phyloP scores from a whole-genome alignment of 2,329 filamentous ascomycete species.

The Colletotrichum phormii region DNA sequence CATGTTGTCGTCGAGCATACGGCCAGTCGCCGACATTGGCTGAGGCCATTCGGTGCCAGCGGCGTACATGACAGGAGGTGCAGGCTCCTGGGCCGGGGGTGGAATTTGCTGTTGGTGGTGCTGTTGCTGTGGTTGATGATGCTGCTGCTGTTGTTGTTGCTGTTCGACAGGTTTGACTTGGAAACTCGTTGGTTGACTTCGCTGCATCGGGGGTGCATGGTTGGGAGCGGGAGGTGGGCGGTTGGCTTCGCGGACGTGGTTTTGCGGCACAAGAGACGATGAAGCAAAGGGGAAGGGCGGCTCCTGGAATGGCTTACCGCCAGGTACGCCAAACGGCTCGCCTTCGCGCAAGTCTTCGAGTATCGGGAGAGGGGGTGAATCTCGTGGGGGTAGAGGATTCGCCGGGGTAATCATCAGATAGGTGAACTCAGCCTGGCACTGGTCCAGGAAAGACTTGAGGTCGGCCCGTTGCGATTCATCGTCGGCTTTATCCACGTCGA shows the following conservation, averaged over 20 bases:
- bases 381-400: constrained; percentile 73
- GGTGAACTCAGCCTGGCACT: constrained; percentile 74
- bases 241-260: constrained; percentile 67
- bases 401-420: constrained; percentile 76
- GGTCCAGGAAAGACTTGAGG: constrained; percentile 71
- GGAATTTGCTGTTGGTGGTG: constrained; percentile 50
- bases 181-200: constrained; percentile 49
- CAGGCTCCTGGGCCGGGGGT: constrained; percentile 63
- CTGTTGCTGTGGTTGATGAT: neutral
- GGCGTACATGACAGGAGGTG: constrained; percentile 52
- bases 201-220: constrained; percentile 68
- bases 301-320: constrained; percentile 51
- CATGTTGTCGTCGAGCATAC: constrained; percentile 48
- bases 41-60: constrained; percentile 47
- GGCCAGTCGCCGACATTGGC: constrained; percentile 40
- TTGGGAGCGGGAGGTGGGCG: constrained; percentile 67
- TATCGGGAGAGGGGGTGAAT: constrained; percentile 68
- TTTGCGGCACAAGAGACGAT: constrained; percentile 51
- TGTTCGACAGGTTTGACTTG: constrained; percentile 50
- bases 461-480: constrained; percentile 64
- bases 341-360: constrained; percentile 70
- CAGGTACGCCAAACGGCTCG: constrained; percentile 60
- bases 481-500: constrained; percentile 56
- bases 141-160: constrained; percentile 53
- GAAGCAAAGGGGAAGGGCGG: constrained; percentile 42